Conservation (phyloP, 441 rosid species). For the Populus hybrid region DNA sequence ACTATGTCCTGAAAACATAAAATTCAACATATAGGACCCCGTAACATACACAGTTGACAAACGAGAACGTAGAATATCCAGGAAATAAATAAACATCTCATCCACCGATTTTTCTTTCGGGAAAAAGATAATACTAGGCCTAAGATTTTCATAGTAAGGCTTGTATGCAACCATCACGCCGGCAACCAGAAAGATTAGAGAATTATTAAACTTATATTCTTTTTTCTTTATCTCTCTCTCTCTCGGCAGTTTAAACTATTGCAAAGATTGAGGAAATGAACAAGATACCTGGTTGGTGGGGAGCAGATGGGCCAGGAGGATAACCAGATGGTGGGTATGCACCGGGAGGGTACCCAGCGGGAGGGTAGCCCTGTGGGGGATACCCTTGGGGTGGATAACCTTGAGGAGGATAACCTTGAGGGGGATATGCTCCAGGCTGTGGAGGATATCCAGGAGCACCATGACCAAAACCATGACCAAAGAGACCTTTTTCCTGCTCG, state of each 20-base stretch:
- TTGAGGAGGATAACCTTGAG: slow-evolving; percentile 32
- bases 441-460: neutral
- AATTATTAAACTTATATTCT: no score
- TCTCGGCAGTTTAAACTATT: neutral
- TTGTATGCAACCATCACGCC: neutral
- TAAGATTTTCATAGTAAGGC: neutral
- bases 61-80: neutral
- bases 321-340: slow-evolving; percentile 42
- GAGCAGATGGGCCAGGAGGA: slow-evolving; percentile 40
- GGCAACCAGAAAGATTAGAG: neutral
- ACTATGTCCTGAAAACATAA: slow-evolving; percentile 16
- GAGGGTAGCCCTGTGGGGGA: slow-evolving; percentile 23
- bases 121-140: neutral
- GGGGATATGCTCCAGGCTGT: slow-evolving; percentile 9
- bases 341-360: slow-evolving; percentile 20
- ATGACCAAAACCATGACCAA: neutral
- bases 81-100: neutral
- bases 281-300: slow-evolving; percentile 39
- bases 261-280: neutral
- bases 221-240: no score
- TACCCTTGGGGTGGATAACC: slow-evolving; percentile 35
- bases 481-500: slow-evolving; percentile 2
- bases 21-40: neutral
- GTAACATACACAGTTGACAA: neutral
- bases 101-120: no score